These are phyloP conservation scores for Orbilia oligospora DNA, from an alignment of 2,329 filamentous ascomycete species.

Conservation along the genomic window DNA sequence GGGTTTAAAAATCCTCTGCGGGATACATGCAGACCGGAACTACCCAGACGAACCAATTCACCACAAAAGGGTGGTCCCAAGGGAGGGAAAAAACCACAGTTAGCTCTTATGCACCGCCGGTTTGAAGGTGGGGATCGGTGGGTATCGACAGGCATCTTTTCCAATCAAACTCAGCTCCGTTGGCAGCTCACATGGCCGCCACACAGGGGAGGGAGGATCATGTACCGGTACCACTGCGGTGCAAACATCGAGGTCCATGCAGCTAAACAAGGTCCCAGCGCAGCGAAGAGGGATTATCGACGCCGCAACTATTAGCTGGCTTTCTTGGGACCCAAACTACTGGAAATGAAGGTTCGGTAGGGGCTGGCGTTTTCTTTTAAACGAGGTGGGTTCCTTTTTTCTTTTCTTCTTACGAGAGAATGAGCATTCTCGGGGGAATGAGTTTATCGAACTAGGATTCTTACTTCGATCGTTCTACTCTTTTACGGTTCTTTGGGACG, in stretches of 20 bases:
- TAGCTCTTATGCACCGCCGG: slow-evolving; percentile 5
- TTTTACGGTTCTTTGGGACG: slow-evolving; percentile 17
- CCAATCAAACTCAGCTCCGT: slow-evolving; percentile 57
- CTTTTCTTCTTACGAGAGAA: not conserved
- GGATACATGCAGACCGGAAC: slow-evolving; percentile 23
- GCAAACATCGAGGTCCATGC: slow-evolving; percentile 7
- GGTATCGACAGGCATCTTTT: slow-evolving; percentile 51
- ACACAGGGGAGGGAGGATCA: slow-evolving; percentile 45
- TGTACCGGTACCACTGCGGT: slow-evolving; percentile 51
- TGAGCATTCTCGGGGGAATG: not conserved
- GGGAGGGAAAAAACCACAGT: not conserved
- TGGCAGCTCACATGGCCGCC: slow-evolving; percentile 60
- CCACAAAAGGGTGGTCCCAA: slow-evolving; percentile 1
- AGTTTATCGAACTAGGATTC: not conserved
- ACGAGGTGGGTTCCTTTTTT: slow-evolving; percentile 28
- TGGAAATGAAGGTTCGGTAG: slow-evolving; percentile 55
- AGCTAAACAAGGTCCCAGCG: slow-evolving; percentile 20
- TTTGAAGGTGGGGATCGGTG: slow-evolving; percentile 41
- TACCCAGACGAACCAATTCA: slow-evolving; percentile 20
- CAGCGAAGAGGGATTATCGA: slow-evolving; percentile 30
- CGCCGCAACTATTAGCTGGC: slow-evolving; percentile 20
- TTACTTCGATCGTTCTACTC: no score
- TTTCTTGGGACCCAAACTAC: slow-evolving; percentile 49
- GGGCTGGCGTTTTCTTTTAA: slow-evolving; percentile 35
- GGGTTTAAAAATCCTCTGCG: not conserved